A percentile compares a stretch with the other conserved stretches of the same genome.
phyloP scores from a whole-genome alignment of 164 flowering plant species.

The Hamamelis virginiana region DNA sequence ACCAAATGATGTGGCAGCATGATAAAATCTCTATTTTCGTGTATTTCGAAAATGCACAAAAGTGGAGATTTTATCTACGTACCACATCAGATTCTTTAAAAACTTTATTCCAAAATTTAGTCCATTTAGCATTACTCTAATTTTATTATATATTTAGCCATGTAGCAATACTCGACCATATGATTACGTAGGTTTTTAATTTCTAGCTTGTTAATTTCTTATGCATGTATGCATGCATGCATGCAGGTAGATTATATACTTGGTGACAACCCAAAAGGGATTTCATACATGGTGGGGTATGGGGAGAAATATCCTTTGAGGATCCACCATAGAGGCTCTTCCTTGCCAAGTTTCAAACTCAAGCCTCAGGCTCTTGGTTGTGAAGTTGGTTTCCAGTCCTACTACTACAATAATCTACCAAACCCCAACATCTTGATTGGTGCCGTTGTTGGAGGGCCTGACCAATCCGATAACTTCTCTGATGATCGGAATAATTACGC shows the following conservation, averaged over 20 bases:
- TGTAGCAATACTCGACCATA: too few relatives aligned
- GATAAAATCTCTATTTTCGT: too few relatives aligned
- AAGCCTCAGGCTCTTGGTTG: slow-evolving; percentile 24
- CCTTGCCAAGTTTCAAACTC: slow-evolving; percentile 25
- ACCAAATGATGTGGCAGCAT: too few relatives aligned
- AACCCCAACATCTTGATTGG: slow-evolving; percentile 35
- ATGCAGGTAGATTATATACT: slow-evolving; percentile 43
- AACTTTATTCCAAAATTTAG: too few relatives aligned
- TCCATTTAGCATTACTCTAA: too few relatives aligned
- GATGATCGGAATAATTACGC: slow-evolving; percentile 24
- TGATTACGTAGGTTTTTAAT: too few relatives aligned
- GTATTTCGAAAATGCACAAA: too few relatives aligned
- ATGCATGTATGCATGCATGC: not conserved
- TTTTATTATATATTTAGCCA: too few relatives aligned
- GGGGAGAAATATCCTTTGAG: slow-evolving; percentile 30
- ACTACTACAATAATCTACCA: not conserved
- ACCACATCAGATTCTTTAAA: too few relatives aligned
- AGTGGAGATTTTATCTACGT: too few relatives aligned
- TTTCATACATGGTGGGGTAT: slow-evolving; percentile 56
- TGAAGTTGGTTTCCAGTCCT: slow-evolving; percentile 22
- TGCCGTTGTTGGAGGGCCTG: slow-evolving; percentile 49
- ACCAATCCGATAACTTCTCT: slow-evolving; percentile 16
- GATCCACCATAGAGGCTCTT: slow-evolving; percentile 44
- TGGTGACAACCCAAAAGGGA: slow-evolving; percentile 34
- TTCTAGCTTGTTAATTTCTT: too few relatives aligned